Base-by-base conservation (phyloP, 352 stramenopile genomes). In the Phytophthora kernoviae region DNA sequence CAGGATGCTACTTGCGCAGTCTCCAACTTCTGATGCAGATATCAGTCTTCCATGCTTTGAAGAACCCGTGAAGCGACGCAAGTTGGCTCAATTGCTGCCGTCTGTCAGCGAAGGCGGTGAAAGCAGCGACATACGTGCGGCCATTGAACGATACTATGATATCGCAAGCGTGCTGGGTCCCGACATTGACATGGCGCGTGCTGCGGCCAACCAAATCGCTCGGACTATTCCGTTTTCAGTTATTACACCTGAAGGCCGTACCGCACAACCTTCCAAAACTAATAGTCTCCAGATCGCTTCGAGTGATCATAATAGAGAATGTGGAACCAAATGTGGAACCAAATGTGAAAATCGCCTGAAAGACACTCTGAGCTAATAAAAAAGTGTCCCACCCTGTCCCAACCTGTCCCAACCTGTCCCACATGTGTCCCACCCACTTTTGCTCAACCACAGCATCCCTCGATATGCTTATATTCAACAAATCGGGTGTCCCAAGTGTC, bases 101-200 rank as follows among this genome's bases (percentile, higher is more conserved):
- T n/a, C 56, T 24, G 58, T 68, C 49, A 17, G 21, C 24, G 56
- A 64, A 21, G 56, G 10, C 27, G 36, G 43, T 56, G 59, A 65
- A 56, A 46, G 60, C 34, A 55, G 54, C 32, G 60, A 52, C n/a
- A 58, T 68, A 36, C 44, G 52, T 63, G 55, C 43, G 17, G 41
- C 32, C 8, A 58, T 79, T 47, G 54, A 83, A 65, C 58, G 68
- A 64, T 79, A 76, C 59, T 71, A 72, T 54, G 64, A 76, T 37
- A 64, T 77, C 51, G 58, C 58, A 42, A 73, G 68, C 54, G 41
- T 65, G 42, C 52, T 77, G 46, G 69, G 69, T 65, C 64, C 69
- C 21, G 69, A 72, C 54, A 56, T 74, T 36, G 65, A 72, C 0
- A 74, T 77, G 69, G 69, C 61, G 39, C 64, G 65, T 55, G 59